These are phyloP conservation scores for Chaetomiaceae sp. DNA, from an alignment of 2,329 filamentous ascomycete genomes.

Conservation along the genomic window DNA sequence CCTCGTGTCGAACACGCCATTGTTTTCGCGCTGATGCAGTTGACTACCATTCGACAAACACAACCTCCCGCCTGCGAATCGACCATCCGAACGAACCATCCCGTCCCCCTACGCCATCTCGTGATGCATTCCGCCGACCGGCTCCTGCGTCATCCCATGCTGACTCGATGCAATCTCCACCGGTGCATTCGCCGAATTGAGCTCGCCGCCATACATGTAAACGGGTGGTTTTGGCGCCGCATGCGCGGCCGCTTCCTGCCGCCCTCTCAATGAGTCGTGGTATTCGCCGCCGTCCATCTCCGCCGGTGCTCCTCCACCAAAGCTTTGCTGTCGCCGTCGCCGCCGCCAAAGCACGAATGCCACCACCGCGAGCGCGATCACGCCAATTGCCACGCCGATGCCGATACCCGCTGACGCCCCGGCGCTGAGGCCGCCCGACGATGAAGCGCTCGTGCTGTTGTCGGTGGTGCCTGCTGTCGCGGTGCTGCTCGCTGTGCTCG, in stretches of 20 bases:
- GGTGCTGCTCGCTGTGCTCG: not conserved
- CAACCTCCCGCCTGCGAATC: not conserved
- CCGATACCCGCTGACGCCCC: constrained; percentile 10
- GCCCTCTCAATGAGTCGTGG: not conserved
- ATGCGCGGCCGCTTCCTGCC: not conserved
- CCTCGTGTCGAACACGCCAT: too few relatives aligned
- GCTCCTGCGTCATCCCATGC: too few relatives aligned
- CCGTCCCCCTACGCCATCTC: not conserved
- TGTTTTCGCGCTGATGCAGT: too few relatives aligned
- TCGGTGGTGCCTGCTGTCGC: not conserved
- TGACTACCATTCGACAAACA: not conserved
- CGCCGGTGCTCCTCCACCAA: not conserved
- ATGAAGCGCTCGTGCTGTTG: not conserved
- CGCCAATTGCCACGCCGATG: constrained; percentile 1
- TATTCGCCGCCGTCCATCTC: not conserved
- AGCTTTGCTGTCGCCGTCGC: not conserved
- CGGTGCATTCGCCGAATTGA: not conserved
- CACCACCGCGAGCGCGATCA: not conserved
- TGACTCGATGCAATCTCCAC: not conserved
- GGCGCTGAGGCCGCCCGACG: constrained; percentile 5
- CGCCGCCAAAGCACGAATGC: not conserved
- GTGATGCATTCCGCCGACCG: not conserved
- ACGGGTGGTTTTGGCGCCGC: too few relatives aligned
- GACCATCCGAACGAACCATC: not conserved
- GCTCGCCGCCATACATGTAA: not conserved